Percentiles rank a stretch among this genome's conserved stretches.
Conservation (phyloP, 2,329 filamentous ascomycete species). For the Colletotrichum filicis region DNA sequence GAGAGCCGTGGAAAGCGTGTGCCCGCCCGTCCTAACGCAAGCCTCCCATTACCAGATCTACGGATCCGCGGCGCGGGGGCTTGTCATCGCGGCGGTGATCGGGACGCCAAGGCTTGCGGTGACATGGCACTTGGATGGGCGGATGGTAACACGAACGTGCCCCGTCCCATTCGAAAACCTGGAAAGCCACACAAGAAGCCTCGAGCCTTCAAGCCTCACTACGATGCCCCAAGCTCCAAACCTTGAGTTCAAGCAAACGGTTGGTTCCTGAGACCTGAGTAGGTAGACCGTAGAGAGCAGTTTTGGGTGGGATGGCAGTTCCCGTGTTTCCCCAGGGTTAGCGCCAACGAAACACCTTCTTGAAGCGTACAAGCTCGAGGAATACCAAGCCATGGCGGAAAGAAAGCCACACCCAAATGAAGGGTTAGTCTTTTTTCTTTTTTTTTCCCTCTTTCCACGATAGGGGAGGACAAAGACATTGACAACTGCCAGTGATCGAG, state of each 20-base stretch:
- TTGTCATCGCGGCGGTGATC: neutral
- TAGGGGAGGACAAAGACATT: neutral
- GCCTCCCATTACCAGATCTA: slow-evolving; percentile 9
- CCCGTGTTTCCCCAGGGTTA: neutral
- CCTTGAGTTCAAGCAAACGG: neutral
- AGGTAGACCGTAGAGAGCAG: too few relatives aligned
- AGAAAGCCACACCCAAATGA: slow-evolving; percentile 7
- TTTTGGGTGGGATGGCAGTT: neutral
- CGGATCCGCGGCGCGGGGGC: neutral
- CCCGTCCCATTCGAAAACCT: neutral
- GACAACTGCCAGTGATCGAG: neutral
- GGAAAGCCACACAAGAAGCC: neutral
- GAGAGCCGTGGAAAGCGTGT: neutral
- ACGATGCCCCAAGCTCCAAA: neutral
- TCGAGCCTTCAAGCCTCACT: neutral
- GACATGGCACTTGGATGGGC: neutral
- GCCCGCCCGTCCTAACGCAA: neutral
- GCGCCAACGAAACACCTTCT: slow-evolving; percentile 1
- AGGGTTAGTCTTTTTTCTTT: neutral
- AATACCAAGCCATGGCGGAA: neutral
- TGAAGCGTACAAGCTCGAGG: slow-evolving; percentile 9
- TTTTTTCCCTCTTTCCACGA: neutral
- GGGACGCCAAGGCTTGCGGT: neutral
- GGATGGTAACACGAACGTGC: neutral
- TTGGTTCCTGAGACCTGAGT: neutral